Evolutionary conservation across 441 rosid species (phyloP).

Genomic region (Pelargonium cotyledonis): DNA sequence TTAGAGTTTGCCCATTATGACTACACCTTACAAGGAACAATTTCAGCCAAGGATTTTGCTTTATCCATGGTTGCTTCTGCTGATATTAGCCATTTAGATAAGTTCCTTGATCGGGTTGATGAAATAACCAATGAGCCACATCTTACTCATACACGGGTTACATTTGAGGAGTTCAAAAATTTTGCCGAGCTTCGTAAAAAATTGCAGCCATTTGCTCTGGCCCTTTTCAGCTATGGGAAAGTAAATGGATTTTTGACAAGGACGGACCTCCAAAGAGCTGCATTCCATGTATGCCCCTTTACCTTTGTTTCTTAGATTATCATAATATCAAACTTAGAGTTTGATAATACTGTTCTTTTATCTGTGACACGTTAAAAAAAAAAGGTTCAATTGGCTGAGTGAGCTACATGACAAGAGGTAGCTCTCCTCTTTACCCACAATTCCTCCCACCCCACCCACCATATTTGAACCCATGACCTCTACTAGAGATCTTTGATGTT

Average conservation of each 20-base stretch:
- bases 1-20: conserved; percentile 89
- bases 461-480: too few relatives aligned
- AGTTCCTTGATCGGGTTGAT: conserved; percentile 62
- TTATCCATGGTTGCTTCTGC: conserved; percentile 87
- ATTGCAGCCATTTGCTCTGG: conserved; percentile 64
- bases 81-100: conserved; percentile 50
- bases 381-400: not conserved
- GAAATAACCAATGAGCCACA: conserved; percentile 35
- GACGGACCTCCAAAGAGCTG: conserved; percentile 77
- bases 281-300: conserved; percentile 39
- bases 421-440: too few relatives aligned
- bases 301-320: not conserved
- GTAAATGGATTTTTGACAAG: conserved; percentile 58
- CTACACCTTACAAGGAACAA: conserved; percentile 46
- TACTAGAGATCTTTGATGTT: too few relatives aligned
- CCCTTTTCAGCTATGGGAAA: conserved; percentile 74
- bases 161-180: conserved; percentile 58
- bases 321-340: not conserved
- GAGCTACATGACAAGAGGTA: not conserved
- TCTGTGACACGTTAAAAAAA: not conserved
- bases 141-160: conserved; percentile 44
- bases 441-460: too few relatives aligned
- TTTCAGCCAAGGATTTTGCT: conserved; percentile 84
- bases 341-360: not conserved
- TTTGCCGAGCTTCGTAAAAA: conserved; percentile 71